phyloP scores from a whole-genome alignment of 805 yeast species.

The Ogataea populi-albae region DNA sequence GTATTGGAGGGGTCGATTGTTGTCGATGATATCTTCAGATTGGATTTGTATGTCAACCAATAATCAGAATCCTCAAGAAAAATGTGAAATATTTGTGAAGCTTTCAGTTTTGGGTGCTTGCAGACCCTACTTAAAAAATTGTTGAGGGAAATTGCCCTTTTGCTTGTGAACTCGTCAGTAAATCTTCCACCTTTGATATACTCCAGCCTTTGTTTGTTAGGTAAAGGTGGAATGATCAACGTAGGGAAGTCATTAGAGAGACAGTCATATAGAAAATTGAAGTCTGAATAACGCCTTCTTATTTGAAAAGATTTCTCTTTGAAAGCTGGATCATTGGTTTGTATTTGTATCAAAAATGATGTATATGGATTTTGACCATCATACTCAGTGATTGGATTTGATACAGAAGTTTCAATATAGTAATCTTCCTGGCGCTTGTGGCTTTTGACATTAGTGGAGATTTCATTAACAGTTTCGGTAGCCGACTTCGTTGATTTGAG shows the following conservation, averaged over 20 bases:
- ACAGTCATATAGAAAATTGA: constrained; percentile 72
- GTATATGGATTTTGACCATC: constrained; percentile 78
- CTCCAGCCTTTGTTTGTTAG: constrained; percentile 87
- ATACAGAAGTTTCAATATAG: constrained; percentile 42
- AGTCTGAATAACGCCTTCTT: constrained; percentile 85
- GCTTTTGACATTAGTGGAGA: neutral
- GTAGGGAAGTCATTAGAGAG: constrained; percentile 79
- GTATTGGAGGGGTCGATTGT: constrained; percentile 21
- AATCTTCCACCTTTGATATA: constrained; percentile 93
- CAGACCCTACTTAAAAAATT: constrained; percentile 72
- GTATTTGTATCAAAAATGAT: constrained; percentile 64
- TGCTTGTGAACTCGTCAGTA: constrained; percentile 76
- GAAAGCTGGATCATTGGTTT: constrained; percentile 60
- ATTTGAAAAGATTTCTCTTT: constrained; percentile 44
- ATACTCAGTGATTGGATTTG: constrained; percentile 63
- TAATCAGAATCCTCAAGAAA: constrained; percentile 67
- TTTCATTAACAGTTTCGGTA: neutral
- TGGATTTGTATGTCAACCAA: constrained; percentile 67
- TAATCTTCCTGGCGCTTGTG: constrained; percentile 13
- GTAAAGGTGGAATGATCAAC: constrained; percentile 86
- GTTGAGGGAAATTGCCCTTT: constrained; percentile 76
- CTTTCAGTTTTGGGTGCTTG: constrained; percentile 67
- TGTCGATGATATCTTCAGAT: constrained; percentile 40
- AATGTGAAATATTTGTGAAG: constrained; percentile 65
- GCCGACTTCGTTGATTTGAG: neutral